These are phyloP conservation scores for Lasiosphaeriaceae sp. DNA, from an alignment of 495 filamentous ascomycete species.

Conservation along the genomic window DNA sequence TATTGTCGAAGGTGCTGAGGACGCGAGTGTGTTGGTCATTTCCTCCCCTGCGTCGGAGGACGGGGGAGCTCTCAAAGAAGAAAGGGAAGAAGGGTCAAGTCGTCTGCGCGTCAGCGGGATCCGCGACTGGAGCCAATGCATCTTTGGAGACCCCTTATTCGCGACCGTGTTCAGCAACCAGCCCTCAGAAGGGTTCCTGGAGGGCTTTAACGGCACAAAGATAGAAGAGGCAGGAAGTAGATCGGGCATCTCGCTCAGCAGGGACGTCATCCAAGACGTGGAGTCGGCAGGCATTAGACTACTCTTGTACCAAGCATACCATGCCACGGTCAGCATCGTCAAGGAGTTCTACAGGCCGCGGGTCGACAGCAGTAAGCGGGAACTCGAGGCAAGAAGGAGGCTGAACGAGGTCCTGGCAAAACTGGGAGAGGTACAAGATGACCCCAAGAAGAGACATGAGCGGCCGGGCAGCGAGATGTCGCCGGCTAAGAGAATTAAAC, in stretches of 20 bases:
- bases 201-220: slow-evolving; percentile 20
- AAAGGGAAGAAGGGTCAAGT: neutral
- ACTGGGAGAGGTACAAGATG: slow-evolving; percentile 35
- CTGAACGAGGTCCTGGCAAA: slow-evolving; percentile 32
- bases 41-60: slow-evolving; percentile 3
- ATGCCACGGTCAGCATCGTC: slow-evolving; percentile 42
- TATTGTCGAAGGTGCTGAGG: slow-evolving; percentile 30
- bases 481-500: slow-evolving; percentile 28
- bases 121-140: slow-evolving; percentile 47
- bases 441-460: slow-evolving; percentile 23
- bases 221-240: neutral
- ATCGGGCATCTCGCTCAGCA: neutral
- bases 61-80: neutral
- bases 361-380: slow-evolving; percentile 37
- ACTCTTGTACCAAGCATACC: slow-evolving; percentile 48
- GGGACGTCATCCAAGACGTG: slow-evolving; percentile 33
- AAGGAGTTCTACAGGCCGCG: slow-evolving; percentile 46
- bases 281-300: slow-evolving; percentile 32
- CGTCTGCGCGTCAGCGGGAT: slow-evolving; percentile 26
- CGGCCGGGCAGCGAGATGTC: slow-evolving; percentile 31
- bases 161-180: slow-evolving; percentile 43
- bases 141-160: slow-evolving; percentile 60
- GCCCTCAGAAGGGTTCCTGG: slow-evolving; percentile 41
- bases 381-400: slow-evolving; percentile 42
- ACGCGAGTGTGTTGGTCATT: slow-evolving; percentile 34